Base-by-base conservation (phyloP, 2,329 filamentous ascomycete species). In the Orbilia javanica region DNA sequence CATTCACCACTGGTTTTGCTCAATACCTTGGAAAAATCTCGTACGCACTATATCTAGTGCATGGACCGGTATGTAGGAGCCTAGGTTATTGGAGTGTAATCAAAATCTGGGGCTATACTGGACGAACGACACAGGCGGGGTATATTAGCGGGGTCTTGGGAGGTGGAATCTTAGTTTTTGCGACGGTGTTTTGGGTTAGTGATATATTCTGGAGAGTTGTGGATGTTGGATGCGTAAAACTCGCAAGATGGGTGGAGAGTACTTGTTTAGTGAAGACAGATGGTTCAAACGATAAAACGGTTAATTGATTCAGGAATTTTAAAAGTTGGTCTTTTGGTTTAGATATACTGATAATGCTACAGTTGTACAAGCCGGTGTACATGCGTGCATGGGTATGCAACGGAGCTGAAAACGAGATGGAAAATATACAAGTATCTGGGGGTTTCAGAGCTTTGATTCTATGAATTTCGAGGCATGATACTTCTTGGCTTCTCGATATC, bases 1-100 rank as follows among this genome's bases (percentile, higher is more conserved):
- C 80, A 4, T 84, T 84, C 75, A 84, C 81, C 3, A 81, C 79
- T 2, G 52, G 70, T 4, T 71, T 82, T 4, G 80, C 81, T n/a
- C 81, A 81, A 65, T 83, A 82, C 36, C 80, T 83, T 8, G 82
- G 82, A 10, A 80, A 80, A 7, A 79, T 83, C 25, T 82, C 82
- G 0, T 83, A 80, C 42, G 79, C 82, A 10, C 79, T 83, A 6
- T 83, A 83, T 39, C 39, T 83, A 1, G 80, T 83, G 3, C 82
- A 83, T 39, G 79, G 81, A 27, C 55, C 79, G 4, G 79, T 83
- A 11, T 65, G 82, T 29, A 77, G 82, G 8, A 81, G 81, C 11
- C 63, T 83, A 31, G 73, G 78, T 1, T 79, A 48, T 44, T 79
- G 67, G 67, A 67, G 46, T 18, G 74, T 79, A 6, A 50, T 68